Evolutionary conservation across 805 yeast species (phyloP).

Genomic region (Clavispora santaluciae): DNA sequence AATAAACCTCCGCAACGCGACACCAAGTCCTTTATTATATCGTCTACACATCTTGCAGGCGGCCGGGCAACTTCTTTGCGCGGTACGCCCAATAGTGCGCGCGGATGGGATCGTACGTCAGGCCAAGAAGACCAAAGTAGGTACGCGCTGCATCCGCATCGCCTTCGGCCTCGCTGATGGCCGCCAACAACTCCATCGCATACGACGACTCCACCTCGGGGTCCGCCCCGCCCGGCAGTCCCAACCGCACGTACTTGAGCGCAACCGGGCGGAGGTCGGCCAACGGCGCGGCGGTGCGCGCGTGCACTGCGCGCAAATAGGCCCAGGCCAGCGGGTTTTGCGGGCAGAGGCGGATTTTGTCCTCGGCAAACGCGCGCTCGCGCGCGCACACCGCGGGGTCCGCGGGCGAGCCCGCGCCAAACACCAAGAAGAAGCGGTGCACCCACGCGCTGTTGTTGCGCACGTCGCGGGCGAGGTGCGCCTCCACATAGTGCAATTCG

Average conservation of each 20-base stretch:
- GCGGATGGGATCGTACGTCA: conserved; percentile 58
- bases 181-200: conserved; percentile 35
- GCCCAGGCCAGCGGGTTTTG: conserved; percentile 87
- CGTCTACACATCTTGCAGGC: too few species aligned
- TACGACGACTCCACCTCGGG: conserved; percentile 9
- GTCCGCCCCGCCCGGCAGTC: too few species aligned
- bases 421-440: conserved; percentile 63
- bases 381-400: conserved; percentile 50
- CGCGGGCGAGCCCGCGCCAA: conserved; percentile 23
- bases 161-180: conserved; percentile 35
- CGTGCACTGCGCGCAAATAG: conserved; percentile 60
- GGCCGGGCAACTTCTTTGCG: conserved; percentile 15
- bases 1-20: too few species aligned
- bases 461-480: conserved; percentile 55
- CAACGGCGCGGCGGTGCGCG: conserved; percentile 21
- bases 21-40: too few species aligned
- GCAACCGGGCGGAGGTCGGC: conserved; percentile 44
- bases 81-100: conserved; percentile 57
- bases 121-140: conserved; percentile 49
- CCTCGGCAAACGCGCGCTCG: conserved; percentile 15
- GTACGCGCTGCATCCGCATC: conserved; percentile 30
- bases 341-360: conserved; percentile 55
- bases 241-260: conserved; percentile 31
- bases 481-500: conserved; percentile 51
- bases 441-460: conserved; percentile 94